Percentiles rank a stretch among this genome's conserved stretches.
Evolutionary conservation across 2,329 filamentous ascomycete genomes (phyloP).

Genomic region (Hypomyces perniciosus): DNA sequence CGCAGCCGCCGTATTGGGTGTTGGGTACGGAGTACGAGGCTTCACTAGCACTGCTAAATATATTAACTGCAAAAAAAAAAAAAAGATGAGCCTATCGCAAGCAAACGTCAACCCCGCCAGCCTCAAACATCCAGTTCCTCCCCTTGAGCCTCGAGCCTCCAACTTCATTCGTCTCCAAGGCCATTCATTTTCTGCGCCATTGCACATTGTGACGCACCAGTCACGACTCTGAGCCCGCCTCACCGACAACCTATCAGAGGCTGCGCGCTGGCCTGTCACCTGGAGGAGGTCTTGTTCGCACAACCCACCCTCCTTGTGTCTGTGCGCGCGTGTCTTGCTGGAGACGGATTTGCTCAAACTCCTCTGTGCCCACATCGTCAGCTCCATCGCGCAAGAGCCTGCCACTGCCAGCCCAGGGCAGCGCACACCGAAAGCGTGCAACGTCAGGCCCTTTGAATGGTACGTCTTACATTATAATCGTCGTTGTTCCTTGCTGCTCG

Average conservation of each 20-base stretch:
- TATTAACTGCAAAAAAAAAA: no score
- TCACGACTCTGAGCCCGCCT: not conserved
- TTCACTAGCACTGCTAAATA: no score
- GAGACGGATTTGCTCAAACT: conserved; percentile 10
- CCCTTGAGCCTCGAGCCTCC: no score
- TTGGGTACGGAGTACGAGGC: no score
- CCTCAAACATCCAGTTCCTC: no score
- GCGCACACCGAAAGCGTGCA: conserved; percentile 5
- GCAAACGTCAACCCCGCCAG: no score
- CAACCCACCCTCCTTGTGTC: conserved; percentile 9
- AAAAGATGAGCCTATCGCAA: no score
- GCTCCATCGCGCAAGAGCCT: conserved; percentile 8
- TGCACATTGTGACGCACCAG: not conserved
- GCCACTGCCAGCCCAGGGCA: conserved; percentile 3
- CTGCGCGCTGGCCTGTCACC: conserved; percentile 2
- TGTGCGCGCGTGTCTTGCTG: conserved; percentile 11
- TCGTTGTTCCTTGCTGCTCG: not conserved
- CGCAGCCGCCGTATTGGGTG: no score
- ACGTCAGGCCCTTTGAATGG: conserved; percentile 8
- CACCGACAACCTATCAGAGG: conserved; percentile 10
- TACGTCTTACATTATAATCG: conserved; percentile 4
- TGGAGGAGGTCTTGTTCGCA: not conserved
- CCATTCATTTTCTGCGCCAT: not conserved
- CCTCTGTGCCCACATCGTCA: conserved; percentile 13
- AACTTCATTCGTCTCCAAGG: no score